Evolutionary conservation across 2,329 filamentous ascomycete species (phyloP).

Genomic region (Botryotinia narcissicola): DNA sequence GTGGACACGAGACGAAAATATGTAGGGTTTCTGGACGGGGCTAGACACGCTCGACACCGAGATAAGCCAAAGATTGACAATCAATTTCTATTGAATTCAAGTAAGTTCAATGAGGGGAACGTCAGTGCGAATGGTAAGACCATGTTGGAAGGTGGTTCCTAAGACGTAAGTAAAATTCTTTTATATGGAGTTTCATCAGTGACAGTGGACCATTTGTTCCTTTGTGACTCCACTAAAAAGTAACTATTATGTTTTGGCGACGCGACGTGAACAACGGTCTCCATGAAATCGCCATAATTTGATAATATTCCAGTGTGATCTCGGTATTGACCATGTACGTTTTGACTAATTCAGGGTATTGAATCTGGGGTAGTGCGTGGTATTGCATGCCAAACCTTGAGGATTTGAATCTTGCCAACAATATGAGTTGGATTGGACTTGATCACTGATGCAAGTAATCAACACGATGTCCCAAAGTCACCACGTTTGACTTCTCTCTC

Average conservation of each 20-base stretch:
- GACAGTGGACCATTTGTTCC: conserved; percentile 8
- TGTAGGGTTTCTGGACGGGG: conserved; percentile 8
- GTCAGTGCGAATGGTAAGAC: background rate
- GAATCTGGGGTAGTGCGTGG: conserved; percentile 14
- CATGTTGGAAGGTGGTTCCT: conserved; percentile 13
- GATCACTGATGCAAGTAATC: background rate
- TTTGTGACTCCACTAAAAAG: background rate
- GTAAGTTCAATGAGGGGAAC: conserved; percentile 12
- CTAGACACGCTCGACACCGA: conserved; percentile 3
- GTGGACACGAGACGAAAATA: conserved; percentile 12
- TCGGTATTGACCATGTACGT: background rate
- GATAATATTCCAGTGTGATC: background rate
- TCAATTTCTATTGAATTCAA: conserved; percentile 15
- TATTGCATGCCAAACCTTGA: conserved; percentile 6
- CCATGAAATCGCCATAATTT: background rate
- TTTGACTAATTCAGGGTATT: conserved; percentile 4
- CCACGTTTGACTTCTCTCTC: background rate
- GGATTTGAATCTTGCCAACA: background rate
- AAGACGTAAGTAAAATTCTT: conserved; percentile 14
- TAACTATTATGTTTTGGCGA: conserved; percentile 21
- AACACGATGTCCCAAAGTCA: background rate
- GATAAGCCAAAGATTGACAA: conserved; percentile 20
- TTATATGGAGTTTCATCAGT: conserved; percentile 10
- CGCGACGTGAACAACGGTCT: background rate
- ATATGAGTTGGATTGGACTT: background rate